These are phyloP conservation scores for Inosperma sp. DNA, from an alignment of 768 basidiomycete genomes.

Conservation along the genomic window DNA sequence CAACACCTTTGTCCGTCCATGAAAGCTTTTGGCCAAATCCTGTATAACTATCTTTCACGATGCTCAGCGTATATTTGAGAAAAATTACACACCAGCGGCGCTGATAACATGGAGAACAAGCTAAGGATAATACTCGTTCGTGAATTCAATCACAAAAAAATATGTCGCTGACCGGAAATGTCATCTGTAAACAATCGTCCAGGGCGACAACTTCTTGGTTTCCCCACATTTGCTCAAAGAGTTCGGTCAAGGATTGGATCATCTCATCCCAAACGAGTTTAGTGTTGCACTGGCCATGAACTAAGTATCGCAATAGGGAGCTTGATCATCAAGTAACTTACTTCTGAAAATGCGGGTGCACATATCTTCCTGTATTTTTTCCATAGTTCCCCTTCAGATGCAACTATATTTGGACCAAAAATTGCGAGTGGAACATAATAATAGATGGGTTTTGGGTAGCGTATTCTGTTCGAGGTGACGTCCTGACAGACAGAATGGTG, in stretches of 20 bases:
- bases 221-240: slow-evolving; percentile 45
- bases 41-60: slow-evolving; percentile 8
- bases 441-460: slow-evolving; percentile 16
- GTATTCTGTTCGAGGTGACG: slow-evolving; percentile 11
- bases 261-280: slow-evolving; percentile 48
- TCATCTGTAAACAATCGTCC: slow-evolving; percentile 42
- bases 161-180: slow-evolving; percentile 38
- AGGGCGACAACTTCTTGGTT: slow-evolving; percentile 34
- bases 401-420: slow-evolving; percentile 58
- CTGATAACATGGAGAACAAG: slow-evolving; percentile 50
- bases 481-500: slow-evolving; percentile 10
- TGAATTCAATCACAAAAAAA: not conserved
- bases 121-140: slow-evolving; percentile 22
- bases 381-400: slow-evolving; percentile 59
- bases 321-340: slow-evolving; percentile 19
- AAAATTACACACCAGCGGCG: slow-evolving; percentile 35
- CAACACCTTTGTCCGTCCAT: slow-evolving; percentile 35
- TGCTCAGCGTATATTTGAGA: not conserved
- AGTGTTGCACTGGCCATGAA: slow-evolving; percentile 34
- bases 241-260: slow-evolving; percentile 33
- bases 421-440: slow-evolving; percentile 30
- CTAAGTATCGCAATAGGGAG: not conserved
- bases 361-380: slow-evolving; percentile 56
- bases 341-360: slow-evolving; percentile 60
- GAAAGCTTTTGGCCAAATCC: slow-evolving; percentile 46